phyloP scores from a whole-genome alignment of 2,329 filamentous ascomycete genomes.

The Fusarium anthophilum region DNA sequence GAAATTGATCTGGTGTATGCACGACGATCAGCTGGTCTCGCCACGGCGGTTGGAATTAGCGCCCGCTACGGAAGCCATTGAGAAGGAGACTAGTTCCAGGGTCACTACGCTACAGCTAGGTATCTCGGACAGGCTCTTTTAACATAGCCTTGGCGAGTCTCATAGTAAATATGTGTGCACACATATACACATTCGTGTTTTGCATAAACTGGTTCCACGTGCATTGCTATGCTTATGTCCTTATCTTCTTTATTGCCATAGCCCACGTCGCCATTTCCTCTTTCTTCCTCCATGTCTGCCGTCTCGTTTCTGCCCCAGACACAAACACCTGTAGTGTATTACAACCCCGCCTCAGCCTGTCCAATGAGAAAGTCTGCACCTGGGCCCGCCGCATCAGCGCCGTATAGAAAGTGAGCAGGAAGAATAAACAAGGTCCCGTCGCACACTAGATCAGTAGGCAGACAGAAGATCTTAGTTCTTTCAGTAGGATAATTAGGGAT shows the following conservation, averaged over 20 bases:
- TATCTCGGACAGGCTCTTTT: neutral
- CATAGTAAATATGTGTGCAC: no score
- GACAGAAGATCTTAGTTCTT: neutral
- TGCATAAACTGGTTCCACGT: no score
- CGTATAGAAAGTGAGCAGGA: neutral
- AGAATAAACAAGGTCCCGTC: neutral
- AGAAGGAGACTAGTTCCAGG: neutral
- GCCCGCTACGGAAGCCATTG: neutral
- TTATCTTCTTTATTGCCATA: no score
- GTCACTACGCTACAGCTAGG: neutral
- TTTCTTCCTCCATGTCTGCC: no score
- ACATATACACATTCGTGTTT: no score
- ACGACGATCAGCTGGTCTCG: neutral
- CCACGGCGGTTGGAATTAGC: neutral
- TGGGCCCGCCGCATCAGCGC: neutral
- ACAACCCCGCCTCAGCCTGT: neutral
- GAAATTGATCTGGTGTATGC: neutral
- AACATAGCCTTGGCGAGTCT: no score
- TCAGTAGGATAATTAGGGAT: neutral
- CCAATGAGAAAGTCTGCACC: neutral
- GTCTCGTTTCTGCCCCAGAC: neutral
- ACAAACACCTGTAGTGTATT: accelerated
- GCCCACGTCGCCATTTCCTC: no score
- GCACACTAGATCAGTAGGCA: neutral
- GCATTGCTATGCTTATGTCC: no score